Conservation (phyloP, 306 rosid genomes). For the Cucurbita maxima region DNA sequence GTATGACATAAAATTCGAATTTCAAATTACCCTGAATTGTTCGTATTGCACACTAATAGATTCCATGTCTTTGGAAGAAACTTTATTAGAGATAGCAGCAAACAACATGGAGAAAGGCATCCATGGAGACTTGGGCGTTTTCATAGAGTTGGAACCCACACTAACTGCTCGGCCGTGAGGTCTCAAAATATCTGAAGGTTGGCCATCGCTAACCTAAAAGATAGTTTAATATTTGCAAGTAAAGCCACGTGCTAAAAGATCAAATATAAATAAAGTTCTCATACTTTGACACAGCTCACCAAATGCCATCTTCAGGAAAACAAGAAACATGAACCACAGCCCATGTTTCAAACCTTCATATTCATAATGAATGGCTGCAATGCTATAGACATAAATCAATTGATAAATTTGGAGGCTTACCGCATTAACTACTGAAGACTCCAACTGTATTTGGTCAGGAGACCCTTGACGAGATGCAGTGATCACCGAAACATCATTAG, state of each 20-base stretch:
- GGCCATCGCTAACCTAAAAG: conserved; percentile 9
- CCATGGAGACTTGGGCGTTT: conserved; percentile 64
- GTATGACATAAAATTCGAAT: background rate
- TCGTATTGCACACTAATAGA: conserved; percentile 29
- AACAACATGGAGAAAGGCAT: conserved; percentile 66
- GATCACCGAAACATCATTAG: conserved; percentile 32
- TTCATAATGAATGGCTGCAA: background rate
- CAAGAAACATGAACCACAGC: background rate
- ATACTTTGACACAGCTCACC: background rate
- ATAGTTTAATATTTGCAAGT: background rate
- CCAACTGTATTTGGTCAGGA: conserved; percentile 15
- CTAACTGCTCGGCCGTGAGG: conserved; percentile 30
- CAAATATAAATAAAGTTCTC: background rate
- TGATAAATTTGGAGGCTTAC: conserved; percentile 20
- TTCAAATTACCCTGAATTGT: conserved; percentile 37
- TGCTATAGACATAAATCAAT: background rate
- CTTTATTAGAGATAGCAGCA: conserved; percentile 39
- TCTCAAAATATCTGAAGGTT: conserved; percentile 18
- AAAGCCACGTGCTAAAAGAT: conserved; percentile 3
- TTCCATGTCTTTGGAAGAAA: conserved; percentile 33
- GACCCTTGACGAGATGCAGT: conserved; percentile 23
- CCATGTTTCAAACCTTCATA: background rate
- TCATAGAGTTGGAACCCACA: conserved; percentile 27
- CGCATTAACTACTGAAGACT: conserved; percentile 26
- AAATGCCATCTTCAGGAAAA: background rate